Conservation (phyloP, 768 basidiomycete genomes). For the Neoboletus subvelutipes region DNA sequence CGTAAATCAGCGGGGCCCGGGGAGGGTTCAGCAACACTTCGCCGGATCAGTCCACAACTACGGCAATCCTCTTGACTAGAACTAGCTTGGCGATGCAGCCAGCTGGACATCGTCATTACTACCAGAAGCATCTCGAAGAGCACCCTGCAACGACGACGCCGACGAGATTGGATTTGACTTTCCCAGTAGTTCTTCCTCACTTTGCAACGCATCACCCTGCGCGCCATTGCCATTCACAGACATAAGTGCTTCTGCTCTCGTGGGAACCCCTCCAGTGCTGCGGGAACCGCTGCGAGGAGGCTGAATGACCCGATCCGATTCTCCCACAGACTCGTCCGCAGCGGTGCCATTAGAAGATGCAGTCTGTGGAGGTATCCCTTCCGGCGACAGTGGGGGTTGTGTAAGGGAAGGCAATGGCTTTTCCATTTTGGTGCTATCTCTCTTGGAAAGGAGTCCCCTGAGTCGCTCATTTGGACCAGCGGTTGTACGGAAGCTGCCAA, state of each 20-base stretch:
- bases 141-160: neutral
- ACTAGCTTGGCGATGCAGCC: constrained; percentile 10
- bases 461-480: constrained; percentile 37
- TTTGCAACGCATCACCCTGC: constrained; percentile 1
- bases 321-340: constrained; percentile 12
- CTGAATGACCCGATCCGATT: constrained; percentile 21
- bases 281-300: constrained; percentile 24
- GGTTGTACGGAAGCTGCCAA: constrained; percentile 24
- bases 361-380: constrained; percentile 9
- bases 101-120: constrained; percentile 8
- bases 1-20: constrained; percentile 12
- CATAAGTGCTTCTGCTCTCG: constrained; percentile 4
- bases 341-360: constrained; percentile 12
- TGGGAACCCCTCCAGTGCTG: constrained; percentile 5
- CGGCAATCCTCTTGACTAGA: constrained; percentile 11
- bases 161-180: constrained; percentile 12
- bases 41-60: constrained; percentile 9
- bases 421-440: constrained; percentile 26
- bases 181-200: constrained; percentile 6
- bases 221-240: constrained; percentile 6
- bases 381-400: constrained; percentile 15
- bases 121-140: constrained; percentile 4
- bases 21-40: too few relatives aligned
- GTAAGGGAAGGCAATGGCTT: constrained; percentile 30
- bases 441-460: constrained; percentile 36